A percentile compares a stretch with the other conserved stretches of the same genome.
Conservation (phyloP, 345 rosid species). For the Gossypium mustelinum region DNA sequence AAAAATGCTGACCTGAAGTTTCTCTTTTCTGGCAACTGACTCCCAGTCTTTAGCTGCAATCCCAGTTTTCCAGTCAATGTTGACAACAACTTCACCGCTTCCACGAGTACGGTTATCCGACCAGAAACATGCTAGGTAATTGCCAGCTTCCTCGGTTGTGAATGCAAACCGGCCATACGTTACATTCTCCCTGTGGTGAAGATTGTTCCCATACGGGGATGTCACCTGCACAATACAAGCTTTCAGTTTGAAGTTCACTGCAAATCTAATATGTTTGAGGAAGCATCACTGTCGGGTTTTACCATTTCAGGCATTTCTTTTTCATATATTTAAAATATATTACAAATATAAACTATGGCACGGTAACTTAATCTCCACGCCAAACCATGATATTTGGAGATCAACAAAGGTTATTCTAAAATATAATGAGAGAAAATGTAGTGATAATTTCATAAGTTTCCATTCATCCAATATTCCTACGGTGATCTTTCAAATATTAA, state of each 20-base stretch:
- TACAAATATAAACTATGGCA: background rate
- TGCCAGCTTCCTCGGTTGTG: slow-evolving; percentile 78
- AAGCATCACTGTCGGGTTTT: background rate
- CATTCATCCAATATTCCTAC: background rate
- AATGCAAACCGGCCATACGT: slow-evolving; percentile 90
- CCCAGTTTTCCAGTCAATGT: slow-evolving; percentile 89
- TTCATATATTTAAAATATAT: background rate
- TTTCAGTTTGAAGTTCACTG: background rate
- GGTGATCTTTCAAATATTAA: background rate
- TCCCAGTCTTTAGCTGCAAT: slow-evolving; percentile 96
- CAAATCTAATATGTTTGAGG: background rate
- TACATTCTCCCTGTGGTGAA: slow-evolving; percentile 64
- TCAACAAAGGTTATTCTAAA: background rate
- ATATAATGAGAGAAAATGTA: background rate
- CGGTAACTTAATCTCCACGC: background rate
- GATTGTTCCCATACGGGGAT: slow-evolving; percentile 75
- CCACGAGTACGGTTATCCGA: slow-evolving; percentile 29
- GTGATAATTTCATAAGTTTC: background rate
- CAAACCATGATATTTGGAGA: background rate
- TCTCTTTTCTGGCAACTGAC: slow-evolving; percentile 83
- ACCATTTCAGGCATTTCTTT: background rate
- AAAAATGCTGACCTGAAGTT: slow-evolving; percentile 52
- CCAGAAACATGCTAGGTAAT: slow-evolving; percentile 82
- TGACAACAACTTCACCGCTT: slow-evolving; percentile 40
- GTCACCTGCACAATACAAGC: slow-evolving; percentile 45